These are phyloP conservation scores for Gossypium anomalum DNA, from an alignment of 345 rosid species.

Conservation along the genomic window DNA sequence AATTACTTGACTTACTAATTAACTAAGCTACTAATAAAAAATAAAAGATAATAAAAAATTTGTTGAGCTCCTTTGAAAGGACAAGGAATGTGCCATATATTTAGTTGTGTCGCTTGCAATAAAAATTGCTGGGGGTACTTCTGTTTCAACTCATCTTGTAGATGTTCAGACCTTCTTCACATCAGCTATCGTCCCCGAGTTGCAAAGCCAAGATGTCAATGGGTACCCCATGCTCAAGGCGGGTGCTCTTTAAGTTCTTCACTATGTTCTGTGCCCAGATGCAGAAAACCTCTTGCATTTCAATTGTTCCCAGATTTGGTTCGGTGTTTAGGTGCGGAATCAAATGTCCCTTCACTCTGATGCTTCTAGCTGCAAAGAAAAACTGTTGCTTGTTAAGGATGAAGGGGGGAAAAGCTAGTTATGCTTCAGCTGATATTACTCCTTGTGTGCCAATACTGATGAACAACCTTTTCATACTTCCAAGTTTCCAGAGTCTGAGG, in stretches of 20 bases:
- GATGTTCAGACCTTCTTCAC: conserved; percentile 78
- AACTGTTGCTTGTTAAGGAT: conserved; percentile 84
- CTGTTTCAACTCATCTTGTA: conserved; percentile 79
- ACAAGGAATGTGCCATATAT: conserved; percentile 92
- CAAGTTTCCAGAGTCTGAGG: conserved; percentile 82
- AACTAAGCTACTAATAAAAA: too few species aligned
- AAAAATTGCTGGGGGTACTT: conserved; percentile 70
- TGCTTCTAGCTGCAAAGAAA: conserved; percentile 90
- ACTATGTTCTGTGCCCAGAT: conserved; percentile 71
- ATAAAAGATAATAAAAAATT: conserved; percentile 40
- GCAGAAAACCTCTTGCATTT: conserved; percentile 61
- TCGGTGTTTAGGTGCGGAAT: conserved; percentile 68
- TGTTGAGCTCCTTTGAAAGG: conserved; percentile 77
- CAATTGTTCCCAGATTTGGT: conserved; percentile 66
- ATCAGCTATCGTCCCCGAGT: conserved; percentile 70
- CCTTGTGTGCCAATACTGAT: conserved; percentile 51
- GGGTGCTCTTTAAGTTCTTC: conserved; percentile 84
- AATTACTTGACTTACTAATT: too few species aligned
- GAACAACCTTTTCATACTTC: conserved; percentile 71
- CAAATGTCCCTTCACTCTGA: conserved; percentile 90
- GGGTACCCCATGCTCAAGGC: conserved; percentile 89
- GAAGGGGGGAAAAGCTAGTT: conserved; percentile 61
- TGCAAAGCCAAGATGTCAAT: conserved; percentile 71
- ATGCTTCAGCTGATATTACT: conserved; percentile 53
- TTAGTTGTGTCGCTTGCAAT: conserved; percentile 85